Evolutionary conservation across 805 yeast genomes (phyloP), one percentile per base, ranked within the genome.

Genomic region (Spathaspora girioi): DNA sequence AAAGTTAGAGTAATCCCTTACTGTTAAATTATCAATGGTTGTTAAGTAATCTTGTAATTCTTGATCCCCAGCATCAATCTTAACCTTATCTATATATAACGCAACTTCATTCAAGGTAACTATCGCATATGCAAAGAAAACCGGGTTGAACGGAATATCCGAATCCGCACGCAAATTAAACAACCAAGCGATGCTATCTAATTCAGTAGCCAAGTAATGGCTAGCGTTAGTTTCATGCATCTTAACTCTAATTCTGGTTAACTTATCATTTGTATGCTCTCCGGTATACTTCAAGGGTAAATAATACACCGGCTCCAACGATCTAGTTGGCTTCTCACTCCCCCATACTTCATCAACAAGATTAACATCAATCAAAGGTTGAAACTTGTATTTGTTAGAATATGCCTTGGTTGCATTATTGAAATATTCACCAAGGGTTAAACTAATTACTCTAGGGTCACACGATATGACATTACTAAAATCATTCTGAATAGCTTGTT

Each of bases 111-210:
- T 56, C 18, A 52, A 38, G 8, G 69, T 59, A 17, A 76, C 54
- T 1, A 79, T 63, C 1, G 81, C 72, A 59, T 84, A 87, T 8
- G 92, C 75, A 68, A 83, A 90, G 65, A 93, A 94, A 1, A 91
- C 93, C 0, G 98, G 97, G 61, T 86, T 86, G 64, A 79, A 93
- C 4, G 84, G 85, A 52, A 93, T 85, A 65, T 93, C 98, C 19
- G 78, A 53, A 45, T 68, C 80, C 5, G 92, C 89, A 56, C 99
- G 81, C 50, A 93, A 70, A 63, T 93, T 93, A 63, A 91, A 79
- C 43, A 91, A 69, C 97, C 97, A 92, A 7, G 96, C 94, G 55
- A 91, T 82, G 58, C 92, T 97, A 70, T 93, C 97, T 48, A 92
- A 69, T 1, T 91, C 83, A n/a, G 83, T 76, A 2, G 89, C 73